These are phyloP conservation scores for Coemansia sp. DNA, from an alignment of 192 early-diverging fungal genomes.

Conservation along the genomic window DNA sequence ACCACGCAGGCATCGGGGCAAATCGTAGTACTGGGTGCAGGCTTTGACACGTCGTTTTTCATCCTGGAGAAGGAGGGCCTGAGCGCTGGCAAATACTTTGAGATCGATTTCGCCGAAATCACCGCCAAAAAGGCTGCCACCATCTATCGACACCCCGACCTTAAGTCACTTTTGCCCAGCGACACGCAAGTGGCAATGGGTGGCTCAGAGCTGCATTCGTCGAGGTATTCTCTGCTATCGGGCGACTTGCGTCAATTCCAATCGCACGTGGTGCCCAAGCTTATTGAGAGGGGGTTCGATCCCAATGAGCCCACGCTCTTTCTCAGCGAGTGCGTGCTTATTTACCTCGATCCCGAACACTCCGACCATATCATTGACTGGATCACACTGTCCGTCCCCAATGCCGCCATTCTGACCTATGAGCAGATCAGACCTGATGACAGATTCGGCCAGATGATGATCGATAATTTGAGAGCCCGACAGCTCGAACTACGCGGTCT, in stretches of 20 bases:
- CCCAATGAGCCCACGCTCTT: conserved; percentile 71
- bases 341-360: conserved; percentile 74
- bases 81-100: conserved; percentile 63
- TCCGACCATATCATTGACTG: conserved; percentile 71
- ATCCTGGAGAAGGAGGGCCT: conserved; percentile 59
- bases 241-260: conserved; percentile 78
- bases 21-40: conserved; percentile 86
- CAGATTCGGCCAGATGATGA: conserved; percentile 89
- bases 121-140: conserved; percentile 73
- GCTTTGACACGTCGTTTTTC: conserved; percentile 92
- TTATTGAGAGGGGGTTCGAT: conserved; percentile 57
- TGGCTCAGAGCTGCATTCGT: conserved; percentile 70
- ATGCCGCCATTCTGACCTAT: conserved; percentile 71
- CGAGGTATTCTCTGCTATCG: conserved; percentile 68
- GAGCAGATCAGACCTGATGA: conserved; percentile 92
- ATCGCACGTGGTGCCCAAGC: conserved; percentile 56
- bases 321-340: conserved; percentile 90
- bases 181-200: conserved; percentile 53
- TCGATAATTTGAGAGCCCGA: conserved; percentile 75
- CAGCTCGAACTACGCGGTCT: conserved; percentile 80
- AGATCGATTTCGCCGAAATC: conserved; percentile 90
- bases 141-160: conserved; percentile 52
- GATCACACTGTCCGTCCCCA: conserved; percentile 55
- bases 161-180: conserved; percentile 38
- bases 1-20: conserved; percentile 30